phyloP scores from a whole-genome alignment of 2,329 filamentous ascomycete genomes.

The Pestalotiopsis sp. region DNA sequence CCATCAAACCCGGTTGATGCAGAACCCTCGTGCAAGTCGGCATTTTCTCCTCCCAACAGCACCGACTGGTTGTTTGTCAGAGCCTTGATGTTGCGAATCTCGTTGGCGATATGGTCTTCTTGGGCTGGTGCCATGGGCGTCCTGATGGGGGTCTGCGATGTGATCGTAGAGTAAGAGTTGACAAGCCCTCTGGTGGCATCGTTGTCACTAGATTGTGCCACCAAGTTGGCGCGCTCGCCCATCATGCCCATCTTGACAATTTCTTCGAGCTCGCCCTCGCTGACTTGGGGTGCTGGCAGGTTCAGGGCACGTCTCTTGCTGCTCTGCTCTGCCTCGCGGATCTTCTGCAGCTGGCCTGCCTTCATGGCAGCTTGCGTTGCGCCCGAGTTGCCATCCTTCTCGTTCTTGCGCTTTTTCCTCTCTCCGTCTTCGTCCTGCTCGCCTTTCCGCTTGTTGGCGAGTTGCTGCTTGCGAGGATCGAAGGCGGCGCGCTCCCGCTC shows the following conservation, averaged over 20 bases:
- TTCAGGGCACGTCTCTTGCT: slow-evolving; percentile 87
- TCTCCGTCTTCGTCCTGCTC: slow-evolving; percentile 82
- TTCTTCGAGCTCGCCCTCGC: slow-evolving; percentile 90
- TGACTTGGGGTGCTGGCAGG: slow-evolving; percentile 86
- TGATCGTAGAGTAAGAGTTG: slow-evolving; percentile 82
- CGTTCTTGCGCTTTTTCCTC: slow-evolving; percentile 84
- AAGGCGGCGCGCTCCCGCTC: slow-evolving; percentile 84
- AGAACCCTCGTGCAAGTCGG: slow-evolving; percentile 78
- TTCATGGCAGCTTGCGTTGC: slow-evolving; percentile 87
- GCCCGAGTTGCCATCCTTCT: slow-evolving; percentile 78
- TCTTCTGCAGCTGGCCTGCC: slow-evolving; percentile 91
- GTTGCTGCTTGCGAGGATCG: slow-evolving; percentile 89
- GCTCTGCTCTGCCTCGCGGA: slow-evolving; percentile 94
- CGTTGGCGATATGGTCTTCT: slow-evolving; percentile 94
- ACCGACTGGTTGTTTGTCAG: slow-evolving; percentile 94
- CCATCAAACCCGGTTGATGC: slow-evolving; percentile 88
- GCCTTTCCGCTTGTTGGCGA: slow-evolving; percentile 90
- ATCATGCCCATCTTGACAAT: slow-evolving; percentile 99
- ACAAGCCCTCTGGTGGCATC: slow-evolving; percentile 83
- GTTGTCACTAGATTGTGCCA: slow-evolving; percentile 79
- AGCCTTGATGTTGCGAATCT: slow-evolving; percentile 90
- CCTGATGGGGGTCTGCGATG: slow-evolving; percentile 83
- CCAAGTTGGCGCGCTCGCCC: slow-evolving; percentile 79
- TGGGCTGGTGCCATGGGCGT: slow-evolving; percentile 90
- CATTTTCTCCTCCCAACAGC: slow-evolving; percentile 90